phyloP scores from a whole-genome alignment of 345 rosid species.

The Nephelium lappaceum region DNA sequence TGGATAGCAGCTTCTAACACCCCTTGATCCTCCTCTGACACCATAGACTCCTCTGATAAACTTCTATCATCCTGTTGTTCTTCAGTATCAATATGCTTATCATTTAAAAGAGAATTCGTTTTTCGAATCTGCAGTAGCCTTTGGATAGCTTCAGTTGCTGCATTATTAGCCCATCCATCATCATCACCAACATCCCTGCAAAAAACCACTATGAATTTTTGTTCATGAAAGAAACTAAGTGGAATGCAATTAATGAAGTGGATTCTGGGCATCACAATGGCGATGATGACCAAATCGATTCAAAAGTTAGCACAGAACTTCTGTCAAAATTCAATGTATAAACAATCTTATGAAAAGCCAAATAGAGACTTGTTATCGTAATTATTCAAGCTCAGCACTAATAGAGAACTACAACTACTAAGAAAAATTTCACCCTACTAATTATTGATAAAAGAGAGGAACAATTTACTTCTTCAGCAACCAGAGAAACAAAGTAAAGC shows the following conservation, averaged over 20 bases:
- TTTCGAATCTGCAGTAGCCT: conserved; percentile 37
- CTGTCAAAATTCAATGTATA: neutral
- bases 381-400: neutral
- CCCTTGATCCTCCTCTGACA: conserved; percentile 21
- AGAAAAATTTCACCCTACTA: conserved; percentile 2
- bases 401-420: neutral
- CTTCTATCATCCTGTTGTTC: conserved; percentile 21
- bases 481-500: conserved; percentile 12
- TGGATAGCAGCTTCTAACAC: conserved; percentile 16
- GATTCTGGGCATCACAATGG: neutral
- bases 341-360: neutral
- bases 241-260: neutral
- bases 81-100: conserved; percentile 9
- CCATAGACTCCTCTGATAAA: conserved; percentile 17
- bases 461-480: neutral
- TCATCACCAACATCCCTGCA: conserved; percentile 32
- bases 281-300: neutral
- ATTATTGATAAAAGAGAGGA: conserved; percentile 1
- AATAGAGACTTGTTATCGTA: neutral
- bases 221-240: neutral
- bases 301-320: neutral
- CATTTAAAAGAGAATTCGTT: conserved; percentile 12
- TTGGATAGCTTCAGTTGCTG: conserved; percentile 44
- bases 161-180: conserved; percentile 39
- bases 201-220: neutral